phyloP scores from a whole-genome alignment of 257 asterid species.

The Ligustrum vulgare region DNA sequence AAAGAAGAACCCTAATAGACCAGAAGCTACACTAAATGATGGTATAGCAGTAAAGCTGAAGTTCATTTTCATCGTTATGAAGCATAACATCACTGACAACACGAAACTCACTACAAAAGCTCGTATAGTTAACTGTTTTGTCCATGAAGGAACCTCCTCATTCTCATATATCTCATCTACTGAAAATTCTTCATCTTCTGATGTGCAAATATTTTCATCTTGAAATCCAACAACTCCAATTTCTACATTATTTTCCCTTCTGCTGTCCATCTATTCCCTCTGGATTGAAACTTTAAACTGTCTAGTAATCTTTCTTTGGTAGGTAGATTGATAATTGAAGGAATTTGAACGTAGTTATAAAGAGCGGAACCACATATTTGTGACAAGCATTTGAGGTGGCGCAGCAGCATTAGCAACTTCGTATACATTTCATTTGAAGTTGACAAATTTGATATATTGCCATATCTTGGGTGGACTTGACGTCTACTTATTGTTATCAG shows the following conservation, averaged over 20 bases:
- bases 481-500: too few species aligned
- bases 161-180: conserved; percentile 47
- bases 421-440: too few species aligned
- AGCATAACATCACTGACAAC: conserved; percentile 44
- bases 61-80: conserved; percentile 62
- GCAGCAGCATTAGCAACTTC: not conserved
- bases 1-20: conserved; percentile 62
- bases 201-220: not conserved
- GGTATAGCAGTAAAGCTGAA: conserved; percentile 65
- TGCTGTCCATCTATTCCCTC: conserved; percentile 10
- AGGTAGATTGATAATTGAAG: not conserved
- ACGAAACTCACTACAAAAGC: conserved; percentile 59
- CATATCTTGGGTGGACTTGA: too few species aligned
- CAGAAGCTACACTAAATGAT: conserved; percentile 63
- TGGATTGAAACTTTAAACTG: not conserved
- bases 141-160: conserved; percentile 58
- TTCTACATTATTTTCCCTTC: conserved; percentile 7
- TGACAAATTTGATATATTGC: too few species aligned
- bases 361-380: conserved; percentile 19
- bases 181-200: conserved; percentile 20
- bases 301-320: not conserved
- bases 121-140: conserved; percentile 51
- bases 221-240: conserved; percentile 4
- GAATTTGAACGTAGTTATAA: too few species aligned
- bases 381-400: conserved; percentile 19